Evolutionary conservation across 345 rosid species (phyloP), one percentile per base, ranked within the genome.

Genomic region (Orychophragmus violaceus): DNA sequence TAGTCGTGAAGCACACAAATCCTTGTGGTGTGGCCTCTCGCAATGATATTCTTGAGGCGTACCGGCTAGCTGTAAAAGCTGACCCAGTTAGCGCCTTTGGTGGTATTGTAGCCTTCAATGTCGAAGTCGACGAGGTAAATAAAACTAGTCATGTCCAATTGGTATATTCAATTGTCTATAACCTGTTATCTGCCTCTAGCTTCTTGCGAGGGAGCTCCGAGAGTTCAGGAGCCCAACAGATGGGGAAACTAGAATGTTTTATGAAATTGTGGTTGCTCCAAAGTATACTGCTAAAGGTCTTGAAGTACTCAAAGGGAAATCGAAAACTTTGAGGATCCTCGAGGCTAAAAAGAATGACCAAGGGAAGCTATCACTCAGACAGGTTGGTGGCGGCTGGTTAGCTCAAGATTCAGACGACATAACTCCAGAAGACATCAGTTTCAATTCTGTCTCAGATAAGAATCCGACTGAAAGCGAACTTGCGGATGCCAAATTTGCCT

Each of bases 161-260:
- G 35, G 11, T 18, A 23, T 51, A 13, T 72, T 56, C 66, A 42
- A 54, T 3, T 66, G 53, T 8, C 62, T 68, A 19, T n/a, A n/a
- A n/a, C n/a, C n/a, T n/a, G n/a, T n/a, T n/a, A 35, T 18, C 11
- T 46, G 14, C 17, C 57, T 73, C 10, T 45, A 87, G 95, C 81
- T 55, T 59, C 90, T 90, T 76, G 97, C 97, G 5, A 87, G 64
- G 81, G 98, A 87, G 71, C 81, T 90, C 41, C 78, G 94, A 68
- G 97, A 93, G 62, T 87, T 83, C 62, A 83, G 96, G 78, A 90
- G 96, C 76, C 96, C 98, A 73, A 82, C 86, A 2, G 97, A 87
- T 59, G 91, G 97, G 56, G 92, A 90, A 84, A 93, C 91, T 59
- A 83, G 96, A 35, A 93, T 90, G 97, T 93, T 90, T 74, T 90